Conservation (phyloP, 108 stramenopile species). For the Conticribra guillardii region DNA sequence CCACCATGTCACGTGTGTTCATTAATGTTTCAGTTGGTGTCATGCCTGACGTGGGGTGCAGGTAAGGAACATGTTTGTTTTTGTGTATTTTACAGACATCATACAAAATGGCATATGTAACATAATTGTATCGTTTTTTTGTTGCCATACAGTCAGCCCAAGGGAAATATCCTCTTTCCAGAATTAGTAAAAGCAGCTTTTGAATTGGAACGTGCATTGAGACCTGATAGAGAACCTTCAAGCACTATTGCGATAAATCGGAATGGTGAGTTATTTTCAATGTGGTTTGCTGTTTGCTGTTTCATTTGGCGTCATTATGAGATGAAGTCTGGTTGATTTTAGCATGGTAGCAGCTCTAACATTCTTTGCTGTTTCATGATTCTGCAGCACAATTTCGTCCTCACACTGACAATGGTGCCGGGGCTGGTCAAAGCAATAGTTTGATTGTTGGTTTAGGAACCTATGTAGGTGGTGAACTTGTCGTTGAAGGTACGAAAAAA, state of each 20-base stretch:
- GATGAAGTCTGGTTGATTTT: not conserved
- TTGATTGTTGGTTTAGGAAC: conserved; percentile 93
- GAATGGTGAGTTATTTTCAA: conserved; percentile 72
- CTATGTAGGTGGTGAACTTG: conserved; percentile 88
- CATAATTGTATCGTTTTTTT: too few species aligned
- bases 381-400: conserved; percentile 68
- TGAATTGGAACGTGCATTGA: conserved; percentile 70
- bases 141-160: conserved; percentile 76
- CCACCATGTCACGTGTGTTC: too few species aligned
- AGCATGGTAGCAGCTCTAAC: too few species aligned
- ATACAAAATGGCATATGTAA: too few species aligned
- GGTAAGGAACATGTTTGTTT: not conserved
- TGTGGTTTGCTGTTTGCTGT: not conserved
- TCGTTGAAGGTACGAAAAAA: conserved; percentile 86
- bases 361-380: conserved; percentile 30
- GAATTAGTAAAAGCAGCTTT: conserved; percentile 80
- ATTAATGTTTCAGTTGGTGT: conserved; percentile 75
- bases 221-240: conserved; percentile 83
- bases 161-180: conserved; percentile 83
- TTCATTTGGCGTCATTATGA: not conserved
- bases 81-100: too few species aligned
- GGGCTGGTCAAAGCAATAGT: conserved; percentile 90
- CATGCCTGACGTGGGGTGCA: conserved; percentile 75
- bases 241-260: conserved; percentile 96
- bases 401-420: conserved; percentile 93